Base-by-base conservation (phyloP, 176 grass and related monocot genomes). In the Rhynchospora tenuis region DNA sequence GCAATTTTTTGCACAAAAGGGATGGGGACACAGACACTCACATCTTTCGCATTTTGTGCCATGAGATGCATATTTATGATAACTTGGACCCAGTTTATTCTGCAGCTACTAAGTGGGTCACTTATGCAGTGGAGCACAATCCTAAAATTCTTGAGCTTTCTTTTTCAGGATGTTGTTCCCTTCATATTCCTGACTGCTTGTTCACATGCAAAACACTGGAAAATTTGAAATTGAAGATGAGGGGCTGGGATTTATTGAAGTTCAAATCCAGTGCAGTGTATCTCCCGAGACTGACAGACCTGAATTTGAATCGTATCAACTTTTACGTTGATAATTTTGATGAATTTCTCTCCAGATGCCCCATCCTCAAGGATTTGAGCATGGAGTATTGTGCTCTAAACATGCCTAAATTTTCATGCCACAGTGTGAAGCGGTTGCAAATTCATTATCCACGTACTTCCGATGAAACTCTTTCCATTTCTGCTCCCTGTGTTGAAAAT, bases 201-300 rank as follows among this genome's bases (percentile, higher is more conserved):
- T 79, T 79, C 20, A 26, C 24, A 0, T 79, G 47, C 58, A 19
- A 57, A 59, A 57, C 47, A 7, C 5, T 78, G 11, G 74, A 78
- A 29, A 20, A 58, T 51, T n/a, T 78, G 7, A 54, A 54, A 23
- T 26, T 78, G 1, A 29, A 78, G 11, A 28, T 57, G 48, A 24
- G 13, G 43, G 7, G 33, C 1, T 29, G 5, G 9, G 16, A 8
- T 19, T 13, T 9, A 2, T 3, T 46, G 24, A 12, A n/a, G 9
- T 7, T 48, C 19, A 6, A 43, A 51, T 22, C 50, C 24, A 28
- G 28, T 33, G 54, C 17, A 27, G 23, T 78, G 4, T 58, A 33
- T 55, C 74, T 78, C 23, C 74, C 74, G 2, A 78, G 47, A 51
- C 27, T 78, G 28, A 78, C 20, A 78, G 58, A 56, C 6, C 74